Evolutionary conservation across 2,329 filamentous ascomycete species (phyloP).

Genomic region (Penicillium polonicum): DNA sequence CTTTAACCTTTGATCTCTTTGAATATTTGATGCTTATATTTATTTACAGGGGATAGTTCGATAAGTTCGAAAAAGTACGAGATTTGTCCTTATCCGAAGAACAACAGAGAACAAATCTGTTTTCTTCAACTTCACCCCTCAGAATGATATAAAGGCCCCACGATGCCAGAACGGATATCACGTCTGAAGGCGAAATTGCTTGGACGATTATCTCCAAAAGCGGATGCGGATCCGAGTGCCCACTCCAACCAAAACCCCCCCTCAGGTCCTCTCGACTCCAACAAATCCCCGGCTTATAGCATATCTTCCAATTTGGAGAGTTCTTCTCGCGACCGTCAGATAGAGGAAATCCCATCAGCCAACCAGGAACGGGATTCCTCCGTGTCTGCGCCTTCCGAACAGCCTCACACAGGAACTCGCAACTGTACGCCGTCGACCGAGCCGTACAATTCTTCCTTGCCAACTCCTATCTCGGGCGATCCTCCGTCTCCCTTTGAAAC

Average conservation of each 20-base stretch:
- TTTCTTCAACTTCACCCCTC: neutral
- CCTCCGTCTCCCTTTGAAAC: conserved; percentile 20
- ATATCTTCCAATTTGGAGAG: conserved; percentile 22
- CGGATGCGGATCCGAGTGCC: conserved; percentile 29
- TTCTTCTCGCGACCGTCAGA: conserved; percentile 10
- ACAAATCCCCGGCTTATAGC: conserved; percentile 25
- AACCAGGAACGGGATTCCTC: conserved; percentile 5
- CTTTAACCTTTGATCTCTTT: neutral
- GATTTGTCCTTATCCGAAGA: neutral
- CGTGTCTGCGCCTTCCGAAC: conserved; percentile 14
- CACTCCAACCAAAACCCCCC: conserved; percentile 24
- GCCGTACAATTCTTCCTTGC: conserved; percentile 23
- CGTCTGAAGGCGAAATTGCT: conserved; percentile 39
- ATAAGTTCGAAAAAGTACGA: neutral
- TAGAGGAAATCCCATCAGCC: conserved; percentile 10
- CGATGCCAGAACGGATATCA: conserved; percentile 36
- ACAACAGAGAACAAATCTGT: no score
- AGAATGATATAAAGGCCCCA: conserved; percentile 14
- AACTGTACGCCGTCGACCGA: conserved; percentile 17
- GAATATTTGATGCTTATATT: neutral
- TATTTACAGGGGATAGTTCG: no score
- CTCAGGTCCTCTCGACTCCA: conserved; percentile 23
- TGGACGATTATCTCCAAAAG: conserved; percentile 37
- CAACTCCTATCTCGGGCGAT: conserved; percentile 26
- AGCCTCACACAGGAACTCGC: conserved; percentile 8